Evolutionary conservation across 2,329 filamentous ascomycete species (phyloP), one percentile per base, ranked within the genome.

Genomic region (Fulvia fulva): DNA sequence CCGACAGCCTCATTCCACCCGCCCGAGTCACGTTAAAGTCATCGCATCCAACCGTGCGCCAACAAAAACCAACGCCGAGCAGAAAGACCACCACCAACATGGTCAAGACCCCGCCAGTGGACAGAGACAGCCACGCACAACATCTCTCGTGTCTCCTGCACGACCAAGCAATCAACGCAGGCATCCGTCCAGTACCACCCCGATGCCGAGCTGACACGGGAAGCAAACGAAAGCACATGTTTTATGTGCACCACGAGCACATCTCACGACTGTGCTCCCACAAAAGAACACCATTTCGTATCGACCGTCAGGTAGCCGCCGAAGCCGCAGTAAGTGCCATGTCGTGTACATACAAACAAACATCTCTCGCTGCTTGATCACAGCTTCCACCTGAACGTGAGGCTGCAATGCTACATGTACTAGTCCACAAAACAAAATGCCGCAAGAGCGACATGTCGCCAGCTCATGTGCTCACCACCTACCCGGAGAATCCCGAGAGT

Each of bases 291-390:
- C 30, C 16, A 19, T 19, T 41, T 2, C 3, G 2, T 19, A 1
- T 5, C 12, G 28, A 5, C 37, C 5, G 34, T 16, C 37, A n/a
- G 8, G 16, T 19, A 14, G 47, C 47, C 47, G 47, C 47, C n/a
- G 11, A 28, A 46, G 22, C 37, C 52, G 52, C 37, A 41, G n/a
- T 22, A 54, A 54, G 52, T 41, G 52, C 52, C 52, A 32, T 54
- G 41, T 50, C 26, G 47, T 50, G 47, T 50, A 47, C 25, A 26
- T 6, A 12, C 44, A 25, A 47, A 26, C 25, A 44, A 44, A n/a
- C 16, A 23, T 16, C 12, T 5, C 8, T 22, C 19, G 44, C 19
- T 41, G 5, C 37, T 19, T n/a, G 37, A n/a, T n/a, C 37, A 19
- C 37, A 41, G 8, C 37, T n/a, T n/a, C 37, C 37, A 41, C 37